These are phyloP conservation scores for Bryoglossum gracile DNA, from an alignment of 495 filamentous ascomycete species.

Conservation along the genomic window DNA sequence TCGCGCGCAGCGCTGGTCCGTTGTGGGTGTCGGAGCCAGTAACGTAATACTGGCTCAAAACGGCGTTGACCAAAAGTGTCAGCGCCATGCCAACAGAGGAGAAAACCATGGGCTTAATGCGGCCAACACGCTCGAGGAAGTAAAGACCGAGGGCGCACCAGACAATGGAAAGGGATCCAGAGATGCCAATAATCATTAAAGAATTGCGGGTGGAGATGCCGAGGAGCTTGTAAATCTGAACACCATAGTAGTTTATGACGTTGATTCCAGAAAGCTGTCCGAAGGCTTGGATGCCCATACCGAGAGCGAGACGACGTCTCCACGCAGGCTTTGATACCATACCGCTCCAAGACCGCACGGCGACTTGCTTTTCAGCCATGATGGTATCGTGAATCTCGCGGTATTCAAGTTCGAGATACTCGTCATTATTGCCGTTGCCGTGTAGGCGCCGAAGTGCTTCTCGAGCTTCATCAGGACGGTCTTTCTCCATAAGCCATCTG, in stretches of 20 bases:
- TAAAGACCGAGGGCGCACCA: constrained; percentile 45
- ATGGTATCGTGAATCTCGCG: constrained; percentile 39
- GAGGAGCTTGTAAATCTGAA: constrained; percentile 41
- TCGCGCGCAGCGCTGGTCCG: constrained; percentile 39
- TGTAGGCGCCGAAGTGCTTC: constrained; percentile 37
- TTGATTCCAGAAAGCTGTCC: constrained; percentile 46
- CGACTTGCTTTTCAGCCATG: constrained; percentile 30
- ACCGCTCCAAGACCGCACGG: constrained; percentile 35
- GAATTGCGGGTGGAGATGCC: constrained; percentile 38
- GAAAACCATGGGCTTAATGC: constrained; percentile 45
- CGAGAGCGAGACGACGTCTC: constrained; percentile 42
- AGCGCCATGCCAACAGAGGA: constrained; percentile 38
- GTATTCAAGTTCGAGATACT: constrained; percentile 40
- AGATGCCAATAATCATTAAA: constrained; percentile 46
- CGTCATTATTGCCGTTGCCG: constrained; percentile 37
- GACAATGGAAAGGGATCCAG: constrained; percentile 42
- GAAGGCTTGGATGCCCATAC: constrained; percentile 46
- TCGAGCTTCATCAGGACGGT: constrained; percentile 37
- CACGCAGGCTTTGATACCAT: constrained; percentile 38
- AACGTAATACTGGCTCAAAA: constrained; percentile 38
- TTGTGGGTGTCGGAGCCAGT: constrained; percentile 29
- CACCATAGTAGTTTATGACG: constrained; percentile 47
- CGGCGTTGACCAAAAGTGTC: constrained; percentile 40
- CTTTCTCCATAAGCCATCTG: constrained; percentile 49
- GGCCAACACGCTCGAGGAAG: constrained; percentile 45